Conservation (phyloP, 176 grass and related monocot species). For the Themeda triandra region DNA sequence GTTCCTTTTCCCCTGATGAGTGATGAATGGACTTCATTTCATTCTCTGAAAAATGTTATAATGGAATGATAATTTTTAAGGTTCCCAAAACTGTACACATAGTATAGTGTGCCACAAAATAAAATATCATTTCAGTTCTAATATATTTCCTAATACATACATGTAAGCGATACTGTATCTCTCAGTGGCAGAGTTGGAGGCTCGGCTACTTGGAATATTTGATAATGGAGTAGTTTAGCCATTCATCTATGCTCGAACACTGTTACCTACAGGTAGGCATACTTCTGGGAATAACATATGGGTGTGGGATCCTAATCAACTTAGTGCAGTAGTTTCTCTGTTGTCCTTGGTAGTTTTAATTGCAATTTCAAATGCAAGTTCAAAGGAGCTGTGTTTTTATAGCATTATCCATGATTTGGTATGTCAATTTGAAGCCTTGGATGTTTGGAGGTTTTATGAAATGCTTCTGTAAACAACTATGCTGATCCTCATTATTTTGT, state of each 20-base stretch:
- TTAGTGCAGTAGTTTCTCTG: neutral
- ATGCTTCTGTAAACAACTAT: slow-evolving; percentile 29
- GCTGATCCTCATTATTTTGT: slow-evolving; percentile 28
- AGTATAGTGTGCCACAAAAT: neutral
- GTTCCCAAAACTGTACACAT: neutral
- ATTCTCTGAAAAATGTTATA: neutral
- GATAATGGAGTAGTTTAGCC: slow-evolving; percentile 93
- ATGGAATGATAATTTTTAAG: neutral
- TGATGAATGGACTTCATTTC: neutral
- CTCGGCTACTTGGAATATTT: slow-evolving; percentile 79
- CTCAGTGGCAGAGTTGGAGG: slow-evolving; percentile 95
- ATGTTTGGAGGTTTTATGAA: neutral
- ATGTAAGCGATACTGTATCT: slow-evolving; percentile 85
- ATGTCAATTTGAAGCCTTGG: slow-evolving; percentile 1
- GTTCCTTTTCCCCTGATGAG: neutral
- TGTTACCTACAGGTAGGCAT: slow-evolving; percentile 70
- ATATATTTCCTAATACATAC: slow-evolving; percentile 43
- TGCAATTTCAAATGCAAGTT: slow-evolving; percentile 16
- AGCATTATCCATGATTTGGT: neutral
- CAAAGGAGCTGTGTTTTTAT: neutral
- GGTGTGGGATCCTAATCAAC: slow-evolving; percentile 5
- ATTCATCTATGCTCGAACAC: slow-evolving; percentile 89
- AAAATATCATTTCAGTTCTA: neutral
- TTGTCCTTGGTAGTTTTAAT: neutral
- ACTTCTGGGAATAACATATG: neutral